These are phyloP conservation scores for Penicillium herquei DNA, from an alignment of 495 filamentous ascomycete species.

Conservation along the genomic window DNA sequence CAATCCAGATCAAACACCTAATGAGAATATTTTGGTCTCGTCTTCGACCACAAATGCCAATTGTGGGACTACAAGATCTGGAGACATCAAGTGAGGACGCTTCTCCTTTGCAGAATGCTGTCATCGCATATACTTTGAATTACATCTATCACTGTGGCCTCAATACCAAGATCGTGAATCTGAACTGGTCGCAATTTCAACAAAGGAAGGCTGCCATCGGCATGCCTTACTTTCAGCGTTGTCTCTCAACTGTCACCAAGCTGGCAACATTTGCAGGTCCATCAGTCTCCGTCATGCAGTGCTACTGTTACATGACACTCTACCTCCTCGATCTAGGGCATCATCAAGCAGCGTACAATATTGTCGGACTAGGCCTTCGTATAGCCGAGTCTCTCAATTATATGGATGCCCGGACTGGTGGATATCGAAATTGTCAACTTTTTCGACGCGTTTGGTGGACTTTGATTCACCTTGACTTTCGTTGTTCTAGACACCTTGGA, in stretches of 20 bases:
- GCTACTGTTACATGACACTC: slow-evolving; percentile 24
- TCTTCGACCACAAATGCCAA: slow-evolving; percentile 21
- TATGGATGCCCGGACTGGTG: slow-evolving; percentile 7
- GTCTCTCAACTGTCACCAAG: slow-evolving; percentile 18
- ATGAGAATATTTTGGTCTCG: slow-evolving; percentile 28
- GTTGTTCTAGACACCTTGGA: slow-evolving; percentile 29
- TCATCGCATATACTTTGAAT: slow-evolving; percentile 23
- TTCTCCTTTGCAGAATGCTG: slow-evolving; percentile 22
- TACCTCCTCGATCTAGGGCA: slow-evolving; percentile 25
- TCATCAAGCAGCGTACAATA: slow-evolving; percentile 33
- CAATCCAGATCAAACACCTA: slow-evolving; percentile 17
- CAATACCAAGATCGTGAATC: slow-evolving; percentile 20
- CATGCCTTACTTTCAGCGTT: slow-evolving; percentile 29
- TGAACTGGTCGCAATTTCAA: slow-evolving; percentile 23
- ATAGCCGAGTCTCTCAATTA: slow-evolving; percentile 28
- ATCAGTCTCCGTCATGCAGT: slow-evolving; percentile 22
- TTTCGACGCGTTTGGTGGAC: slow-evolving; percentile 31
- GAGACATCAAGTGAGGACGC: not conserved
- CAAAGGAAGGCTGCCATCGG: slow-evolving; percentile 2
- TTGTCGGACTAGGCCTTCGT: slow-evolving; percentile 30
- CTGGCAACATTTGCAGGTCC: slow-evolving; percentile 19
- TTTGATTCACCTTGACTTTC: slow-evolving; percentile 30
- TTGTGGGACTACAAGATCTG: slow-evolving; percentile 16
- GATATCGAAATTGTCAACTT: slow-evolving; percentile 7
- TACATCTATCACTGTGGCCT: slow-evolving; percentile 24